phyloP scores from a whole-genome alignment of 2,329 filamentous ascomycete genomes.

The Pleomassaria siparia region DNA sequence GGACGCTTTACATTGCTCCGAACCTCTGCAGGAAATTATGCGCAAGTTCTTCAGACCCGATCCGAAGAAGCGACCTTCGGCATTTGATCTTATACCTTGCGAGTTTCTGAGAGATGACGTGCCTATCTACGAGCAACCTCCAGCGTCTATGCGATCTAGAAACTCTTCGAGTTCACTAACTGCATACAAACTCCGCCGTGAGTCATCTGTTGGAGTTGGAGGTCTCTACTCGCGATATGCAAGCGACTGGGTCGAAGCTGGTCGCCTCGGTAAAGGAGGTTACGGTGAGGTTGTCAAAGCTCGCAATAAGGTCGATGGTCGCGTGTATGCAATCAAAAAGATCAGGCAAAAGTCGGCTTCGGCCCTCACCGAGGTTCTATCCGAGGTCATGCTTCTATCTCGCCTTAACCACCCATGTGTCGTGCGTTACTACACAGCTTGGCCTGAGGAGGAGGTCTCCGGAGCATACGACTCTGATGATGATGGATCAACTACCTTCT shows the following conservation, averaged over 20 bases:
- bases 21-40: conserved; percentile 76
- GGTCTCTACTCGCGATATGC: conserved; percentile 70
- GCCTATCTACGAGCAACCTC: conserved; percentile 42
- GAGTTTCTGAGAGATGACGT: conserved; percentile 57
- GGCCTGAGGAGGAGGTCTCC: conserved; percentile 72
- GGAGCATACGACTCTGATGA: conserved; percentile 47
- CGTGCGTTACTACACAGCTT: conserved; percentile 92
- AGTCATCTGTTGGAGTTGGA: conserved; percentile 36
- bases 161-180: conserved; percentile 40
- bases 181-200: conserved; percentile 35
- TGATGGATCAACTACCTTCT: conserved; percentile 31
- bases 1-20: conserved; percentile 70
- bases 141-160: conserved; percentile 38
- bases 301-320: conserved; percentile 88
- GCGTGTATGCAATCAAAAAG: conserved; percentile 96
- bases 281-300: conserved; percentile 97
- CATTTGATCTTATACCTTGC: conserved; percentile 69
- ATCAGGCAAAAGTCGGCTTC: conserved; percentile 80
- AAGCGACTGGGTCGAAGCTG: conserved; percentile 88
- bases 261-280: conserved; percentile 85
- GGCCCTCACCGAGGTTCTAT: conserved; percentile 75
- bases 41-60: conserved; percentile 83
- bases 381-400: conserved; percentile 87
- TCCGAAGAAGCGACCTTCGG: conserved; percentile 78
- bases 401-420: conserved; percentile 85